phyloP scores from a whole-genome alignment of 805 yeast species.

The Yamadazyma sp. region DNA sequence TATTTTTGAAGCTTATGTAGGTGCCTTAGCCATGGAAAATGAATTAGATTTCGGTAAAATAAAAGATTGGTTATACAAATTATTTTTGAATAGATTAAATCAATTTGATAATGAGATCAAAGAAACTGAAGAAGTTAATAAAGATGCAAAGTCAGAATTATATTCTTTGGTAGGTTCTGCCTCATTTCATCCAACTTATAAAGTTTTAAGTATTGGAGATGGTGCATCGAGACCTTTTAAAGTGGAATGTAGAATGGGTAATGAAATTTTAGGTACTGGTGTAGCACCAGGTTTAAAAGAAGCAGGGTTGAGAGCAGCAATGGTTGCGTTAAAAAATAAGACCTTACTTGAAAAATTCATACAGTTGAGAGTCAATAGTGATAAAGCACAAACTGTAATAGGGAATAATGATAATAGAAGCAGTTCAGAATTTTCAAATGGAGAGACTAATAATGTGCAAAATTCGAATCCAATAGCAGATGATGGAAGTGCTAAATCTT shows the following conservation, averaged over 20 bases:
- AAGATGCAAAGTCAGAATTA: constrained; percentile 72
- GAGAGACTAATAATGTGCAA: neutral
- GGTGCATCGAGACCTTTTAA: constrained; percentile 49
- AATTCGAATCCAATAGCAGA: neutral
- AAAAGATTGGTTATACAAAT: constrained; percentile 52
- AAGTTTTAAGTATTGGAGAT: constrained; percentile 43
- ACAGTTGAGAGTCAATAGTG: constrained; percentile 39
- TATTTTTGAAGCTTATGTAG: constrained; percentile 90
- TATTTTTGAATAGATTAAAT: constrained; percentile 46
- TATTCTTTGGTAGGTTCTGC: constrained; percentile 82
- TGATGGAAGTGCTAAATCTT: neutral
- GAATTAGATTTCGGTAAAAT: constrained; percentile 45
- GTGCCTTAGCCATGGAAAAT: constrained; percentile 69
- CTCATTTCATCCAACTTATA: constrained; percentile 57
- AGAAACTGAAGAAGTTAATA: constrained; percentile 42
- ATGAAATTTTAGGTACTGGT: constrained; percentile 70
- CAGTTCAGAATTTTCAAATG: neutral
- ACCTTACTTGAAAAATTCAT: constrained; percentile 62
- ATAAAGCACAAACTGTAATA: constrained; percentile 7
- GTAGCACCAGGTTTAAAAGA: constrained; percentile 64
- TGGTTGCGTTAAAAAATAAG: constrained; percentile 64
- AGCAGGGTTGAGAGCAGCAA: constrained; percentile 86
- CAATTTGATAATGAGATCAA: constrained; percentile 30
- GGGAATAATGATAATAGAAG: neutral
- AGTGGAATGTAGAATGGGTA: constrained; percentile 65